These are phyloP conservation scores for Sphagnum fallax DNA, from an alignment of 228 moss, liverwort and hornwort genomes.

Conservation along the genomic window DNA sequence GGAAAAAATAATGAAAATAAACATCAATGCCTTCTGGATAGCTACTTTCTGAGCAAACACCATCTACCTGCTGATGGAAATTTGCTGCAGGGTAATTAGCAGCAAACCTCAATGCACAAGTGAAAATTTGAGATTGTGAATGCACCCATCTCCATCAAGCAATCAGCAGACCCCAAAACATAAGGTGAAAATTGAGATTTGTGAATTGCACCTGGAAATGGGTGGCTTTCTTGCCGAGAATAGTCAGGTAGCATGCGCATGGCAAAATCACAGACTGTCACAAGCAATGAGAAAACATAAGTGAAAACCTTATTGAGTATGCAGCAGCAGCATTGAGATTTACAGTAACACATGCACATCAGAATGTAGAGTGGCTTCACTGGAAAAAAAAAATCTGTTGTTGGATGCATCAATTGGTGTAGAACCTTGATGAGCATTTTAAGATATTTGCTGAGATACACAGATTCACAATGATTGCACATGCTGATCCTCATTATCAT, in stretches of 20 bases:
- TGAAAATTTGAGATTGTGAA: background rate
- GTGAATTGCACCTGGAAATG: constrained; percentile 30
- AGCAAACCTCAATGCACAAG: background rate
- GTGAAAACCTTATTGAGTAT: too few relatives aligned
- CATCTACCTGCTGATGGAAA: too few relatives aligned
- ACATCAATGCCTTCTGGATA: too few relatives aligned
- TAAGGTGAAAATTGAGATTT: too few relatives aligned
- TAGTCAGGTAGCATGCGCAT: constrained; percentile 71
- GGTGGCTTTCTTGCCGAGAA: constrained; percentile 53
- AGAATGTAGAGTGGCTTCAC: background rate
- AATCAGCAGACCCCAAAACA: background rate
- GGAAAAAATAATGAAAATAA: too few relatives aligned
- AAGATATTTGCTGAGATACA: too few relatives aligned
- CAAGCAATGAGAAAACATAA: background rate
- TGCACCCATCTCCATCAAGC: background rate
- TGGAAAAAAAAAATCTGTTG: background rate
- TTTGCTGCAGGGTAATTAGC: too few relatives aligned
- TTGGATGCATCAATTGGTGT: background rate
- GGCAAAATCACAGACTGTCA: constrained; percentile 84
- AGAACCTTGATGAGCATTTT: background rate
- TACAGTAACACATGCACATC: too few relatives aligned
- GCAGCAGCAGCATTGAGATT: too few relatives aligned
- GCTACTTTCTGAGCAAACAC: too few relatives aligned
- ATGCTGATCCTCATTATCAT: background rate
- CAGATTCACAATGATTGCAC: too few relatives aligned